phyloP scores from a whole-genome alignment of 176 grass and related monocot species.

The Raddia guianensis region DNA sequence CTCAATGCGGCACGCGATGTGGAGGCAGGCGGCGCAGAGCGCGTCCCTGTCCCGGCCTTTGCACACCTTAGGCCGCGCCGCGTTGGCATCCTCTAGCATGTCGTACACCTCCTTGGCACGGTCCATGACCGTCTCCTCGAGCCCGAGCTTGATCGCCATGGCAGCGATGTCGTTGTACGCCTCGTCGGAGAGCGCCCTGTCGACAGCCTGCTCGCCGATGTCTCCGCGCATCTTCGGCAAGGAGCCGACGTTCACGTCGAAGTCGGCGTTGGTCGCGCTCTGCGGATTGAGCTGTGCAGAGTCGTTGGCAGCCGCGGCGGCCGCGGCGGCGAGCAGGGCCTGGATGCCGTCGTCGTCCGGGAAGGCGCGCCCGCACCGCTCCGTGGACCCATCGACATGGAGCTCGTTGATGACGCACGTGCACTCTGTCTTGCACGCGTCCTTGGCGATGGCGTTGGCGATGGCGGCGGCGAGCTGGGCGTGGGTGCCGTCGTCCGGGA shows the following conservation, averaged over 20 bases:
- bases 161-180: constrained; percentile 12
- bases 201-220: neutral
- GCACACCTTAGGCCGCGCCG: constrained; percentile 14
- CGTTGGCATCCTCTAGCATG: constrained; percentile 28
- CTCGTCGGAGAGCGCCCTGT: neutral
- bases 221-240: constrained; percentile 3
- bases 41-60: constrained; percentile 26
- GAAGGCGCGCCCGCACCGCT: constrained; percentile 17
- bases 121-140: neutral
- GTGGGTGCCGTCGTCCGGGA: no score
- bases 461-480: no score
- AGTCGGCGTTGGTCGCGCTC: neutral
- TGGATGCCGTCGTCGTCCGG: neutral
- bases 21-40: constrained; percentile 54
- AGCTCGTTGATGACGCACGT: neutral
- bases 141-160: constrained; percentile 35
- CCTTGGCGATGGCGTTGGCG: no score
- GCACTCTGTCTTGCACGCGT: neutral
- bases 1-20: constrained; percentile 43
- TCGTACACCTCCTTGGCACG: constrained; percentile 32
- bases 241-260: neutral
- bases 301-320: neutral
- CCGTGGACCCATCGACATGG: constrained; percentile 13
- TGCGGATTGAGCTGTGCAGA: neutral
- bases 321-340: neutral